Base-by-base conservation (phyloP, 1,139 yeast species). In the Lodderomyces orthopsilosis region DNA sequence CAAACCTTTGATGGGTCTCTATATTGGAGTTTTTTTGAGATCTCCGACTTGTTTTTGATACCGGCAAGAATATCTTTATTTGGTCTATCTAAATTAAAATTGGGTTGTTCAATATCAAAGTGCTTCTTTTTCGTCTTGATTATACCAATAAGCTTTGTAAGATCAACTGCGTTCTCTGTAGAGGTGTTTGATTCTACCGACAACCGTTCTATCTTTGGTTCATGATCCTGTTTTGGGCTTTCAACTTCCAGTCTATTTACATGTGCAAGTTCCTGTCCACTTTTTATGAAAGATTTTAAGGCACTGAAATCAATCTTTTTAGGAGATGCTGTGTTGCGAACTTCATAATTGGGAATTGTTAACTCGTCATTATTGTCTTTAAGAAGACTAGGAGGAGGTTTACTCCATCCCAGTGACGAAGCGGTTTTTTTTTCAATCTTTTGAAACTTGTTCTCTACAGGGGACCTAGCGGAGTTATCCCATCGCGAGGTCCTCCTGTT, bases 1-100 rank as follows among this genome's bases (percentile, higher is more conserved):
- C 72, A 67, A 9, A 42, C 41, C 1, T 43, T 37, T 5, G 66
- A 53, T 0, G 69, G 62, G 6, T 42, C 43, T 4, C 35, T 38
- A 41, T 47, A 56, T 28, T 70, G 49, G 38, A 57, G 51, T 3
- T 37, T 37, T 33, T 39, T 40, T 4, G 28, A 8, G 6, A 15
- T 12, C 13, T 43, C 35, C 2, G 50, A 42, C 14, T 37, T 38
- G 2, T 10, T 9, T 23, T 22, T 26, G 33, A 46, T 41, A 24
- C 37, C 37, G 2, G 34, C 32, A 14, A 38, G 41, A 17, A 47
- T 38, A 4, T 30, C 19, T 17, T 39, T 38, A 35, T 42, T 44
- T 13, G 41, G 28, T 17, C 22, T 22, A n/a, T 22, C 24, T 10
- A 47, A 30, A 24, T 47, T 38, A 19, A 46, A 43, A n/a, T 32